Base-by-base conservation (phyloP, 2,329 filamentous ascomycete genomes). In the Fusarium sp. region DNA sequence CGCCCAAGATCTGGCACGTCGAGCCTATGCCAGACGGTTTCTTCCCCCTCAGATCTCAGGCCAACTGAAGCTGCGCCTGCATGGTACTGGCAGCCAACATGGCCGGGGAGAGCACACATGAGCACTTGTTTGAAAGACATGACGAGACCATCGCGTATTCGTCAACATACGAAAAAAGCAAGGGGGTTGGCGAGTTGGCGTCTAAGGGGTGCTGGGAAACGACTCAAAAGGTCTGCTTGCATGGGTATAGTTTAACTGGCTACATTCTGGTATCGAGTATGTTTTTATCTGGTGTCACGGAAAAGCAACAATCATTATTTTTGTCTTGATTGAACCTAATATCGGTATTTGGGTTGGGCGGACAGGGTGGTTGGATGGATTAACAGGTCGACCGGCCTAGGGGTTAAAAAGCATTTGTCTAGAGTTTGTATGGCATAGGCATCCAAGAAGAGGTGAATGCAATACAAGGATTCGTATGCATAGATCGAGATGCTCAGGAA, bases 1-100 rank as follows among this genome's bases (percentile, higher is more conserved):
- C 74, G 3, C 73, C 74, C 67, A 80, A 77, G 61, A 76, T 82
- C 58, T 87, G 84, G 83, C 84, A 87, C 69, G 74, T 87, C 29
- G 83, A 86, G 69, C 84, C 84, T n/a, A 87, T 87, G 84, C 84
- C 84, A 0, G 78, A 80, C 28, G 81, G 82, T 41, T 85, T 80
- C 65, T 87, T 86, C 65, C 83, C 84, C 6, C 78, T 87, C 53
- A 79, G 84, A 54, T 79, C 78, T 61, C 80, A 84, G 53, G 81
- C 83, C 32, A 87, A 87, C 75, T 87, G 73, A 76, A 36, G n/a
- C 42, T 39, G 48, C 35, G 38, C 51, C 36, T 38, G 15, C 35
- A 41, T 40, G 8, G n/a, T 32, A 34, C 32, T 39, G 29, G 36
- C 45, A 48, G 39, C 47, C 19, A 55, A 41, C 32, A 35, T 40